These are phyloP conservation scores for Agaricus sinodeliciosus DNA, from an alignment of 768 basidiomycete species.

Conservation along the genomic window DNA sequence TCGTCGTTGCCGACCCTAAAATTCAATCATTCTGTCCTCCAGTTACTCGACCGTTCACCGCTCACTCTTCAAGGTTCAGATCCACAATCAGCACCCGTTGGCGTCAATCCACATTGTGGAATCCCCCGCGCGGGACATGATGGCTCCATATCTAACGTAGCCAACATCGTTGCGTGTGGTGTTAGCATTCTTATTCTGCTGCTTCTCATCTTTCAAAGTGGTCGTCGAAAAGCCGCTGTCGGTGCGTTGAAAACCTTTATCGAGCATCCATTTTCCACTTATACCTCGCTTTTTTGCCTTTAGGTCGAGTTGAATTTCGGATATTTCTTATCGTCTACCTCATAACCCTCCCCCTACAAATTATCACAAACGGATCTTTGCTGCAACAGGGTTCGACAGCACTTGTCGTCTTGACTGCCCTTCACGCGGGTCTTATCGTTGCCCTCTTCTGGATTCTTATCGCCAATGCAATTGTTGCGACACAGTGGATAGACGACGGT, in stretches of 20 bases:
- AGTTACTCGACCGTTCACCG: slow-evolving; percentile 32
- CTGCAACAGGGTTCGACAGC: slow-evolving; percentile 70
- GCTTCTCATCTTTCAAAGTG: slow-evolving; percentile 49
- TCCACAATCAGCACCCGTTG: slow-evolving; percentile 60
- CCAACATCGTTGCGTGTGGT: slow-evolving; percentile 80
- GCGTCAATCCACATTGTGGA: slow-evolving; percentile 76
- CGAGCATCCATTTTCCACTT: no score
- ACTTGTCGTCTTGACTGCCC: slow-evolving; percentile 62
- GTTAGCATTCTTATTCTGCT: slow-evolving; percentile 58
- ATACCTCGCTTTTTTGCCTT: neutral
- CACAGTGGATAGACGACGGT: slow-evolving; percentile 93
- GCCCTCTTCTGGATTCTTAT: slow-evolving; percentile 76
- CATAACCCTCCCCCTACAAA: slow-evolving; percentile 69
- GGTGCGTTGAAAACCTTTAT: slow-evolving; percentile 25
- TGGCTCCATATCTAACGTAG: slow-evolving; percentile 72
- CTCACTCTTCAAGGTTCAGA: slow-evolving; percentile 29
- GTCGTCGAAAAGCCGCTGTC: slow-evolving; percentile 80
- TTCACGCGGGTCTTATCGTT: slow-evolving; percentile 75
- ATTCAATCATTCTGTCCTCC: neutral
- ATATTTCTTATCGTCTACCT: slow-evolving; percentile 61
- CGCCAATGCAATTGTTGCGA: slow-evolving; percentile 71
- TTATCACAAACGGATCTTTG: slow-evolving; percentile 74
- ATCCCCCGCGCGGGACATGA: slow-evolving; percentile 56
- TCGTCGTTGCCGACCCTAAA: slow-evolving; percentile 17
- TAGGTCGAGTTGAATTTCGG: slow-evolving; percentile 67